phyloP scores from a whole-genome alignment of 352 stramenopile genomes.

The Phytophthora tubulina region DNA sequence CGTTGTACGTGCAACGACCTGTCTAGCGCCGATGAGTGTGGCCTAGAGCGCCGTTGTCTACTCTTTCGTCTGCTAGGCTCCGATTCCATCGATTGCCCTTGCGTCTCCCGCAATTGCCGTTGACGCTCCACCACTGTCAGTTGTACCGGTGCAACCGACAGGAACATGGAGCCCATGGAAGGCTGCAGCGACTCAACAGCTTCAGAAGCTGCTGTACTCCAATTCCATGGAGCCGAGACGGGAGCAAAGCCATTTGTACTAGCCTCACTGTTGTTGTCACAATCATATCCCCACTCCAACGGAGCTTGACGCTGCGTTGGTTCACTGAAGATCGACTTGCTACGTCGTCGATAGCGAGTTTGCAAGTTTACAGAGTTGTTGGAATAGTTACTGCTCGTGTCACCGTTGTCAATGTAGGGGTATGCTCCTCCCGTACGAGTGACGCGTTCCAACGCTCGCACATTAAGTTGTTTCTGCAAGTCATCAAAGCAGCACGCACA shows the following conservation, averaged over 20 bases:
- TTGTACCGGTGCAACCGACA: conserved; percentile 33
- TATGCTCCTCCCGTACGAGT: conserved; percentile 36
- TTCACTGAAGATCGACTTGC: conserved; percentile 48
- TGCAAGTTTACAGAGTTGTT: conserved; percentile 24
- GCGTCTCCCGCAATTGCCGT: conserved; percentile 26
- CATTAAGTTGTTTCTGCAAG: conserved; percentile 63
- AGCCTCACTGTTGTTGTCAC: conserved; percentile 30
- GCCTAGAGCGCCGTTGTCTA: conserved; percentile 23
- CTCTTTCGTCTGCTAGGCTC: conserved; percentile 26
- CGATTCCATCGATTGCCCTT: conserved; percentile 12
- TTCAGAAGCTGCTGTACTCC: conserved; percentile 30
- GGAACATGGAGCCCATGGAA: conserved; percentile 43
- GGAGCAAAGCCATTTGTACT: conserved; percentile 36
- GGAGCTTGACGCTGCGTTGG: conserved; percentile 20
- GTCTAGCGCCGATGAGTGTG: conserved; percentile 37
- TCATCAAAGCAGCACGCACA: conserved; percentile 70
- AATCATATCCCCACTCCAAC: conserved; percentile 23
- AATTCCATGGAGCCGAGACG: conserved; percentile 29
- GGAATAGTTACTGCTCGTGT: conserved; percentile 29
- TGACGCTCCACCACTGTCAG: conserved; percentile 41
- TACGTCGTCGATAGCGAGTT: conserved; percentile 33
- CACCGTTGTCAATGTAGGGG: conserved; percentile 28
- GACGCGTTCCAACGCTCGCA: conserved; percentile 41
- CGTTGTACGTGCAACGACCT: conserved; percentile 36
- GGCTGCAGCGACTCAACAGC: conserved; percentile 35